Evolutionary conservation across 2,329 filamentous ascomycete species (phyloP), one percentile per base, ranked within the genome.

Genomic region (Botrytis squamosa): DNA sequence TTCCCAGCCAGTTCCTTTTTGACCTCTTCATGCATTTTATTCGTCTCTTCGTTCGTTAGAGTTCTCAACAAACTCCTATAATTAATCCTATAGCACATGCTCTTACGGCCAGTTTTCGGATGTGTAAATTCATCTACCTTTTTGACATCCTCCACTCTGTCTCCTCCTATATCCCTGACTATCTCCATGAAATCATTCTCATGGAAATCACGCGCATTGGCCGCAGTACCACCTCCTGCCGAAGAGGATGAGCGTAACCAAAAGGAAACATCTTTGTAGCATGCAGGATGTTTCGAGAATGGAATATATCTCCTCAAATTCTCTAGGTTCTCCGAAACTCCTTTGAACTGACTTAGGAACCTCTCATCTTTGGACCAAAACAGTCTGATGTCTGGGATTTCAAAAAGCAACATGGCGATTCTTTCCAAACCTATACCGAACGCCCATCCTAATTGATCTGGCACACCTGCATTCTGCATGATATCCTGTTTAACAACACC

Each of bases 181-280:
- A 98, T 88, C 83, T 98, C 96, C 95, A 98, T 98, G 70, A 98
- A 86, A 82, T 99, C 96, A 83, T 98, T 98, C 82, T 97, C 95
- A 82, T 98, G 95, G 81, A 97, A 94, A 78, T 85, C 84, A 42
- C 83, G 80, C 74, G 78, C 82, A 78, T 82, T 85, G 74, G 79
- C 83, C 62, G 77, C 80, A 7, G 77, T 80, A 71, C 84, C 86
- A 42, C 86, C 87, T 20, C 84, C 86, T 4, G 83, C 83, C 3
- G 85, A 84, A 10, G 80, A 83, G 8, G 83, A 79, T 33, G 85
- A 81, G 29, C 82, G 85, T 72, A 98, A 84, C 96, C 96, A 99
- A 83, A 99, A 99, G 0, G 95, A 93, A 18, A 98, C 92, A 82
- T 99, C 96, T 83, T 95, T 95, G 81, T 92, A 92, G 82, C 94